Evolutionary conservation across 2,329 filamentous ascomycete species (phyloP).

Genomic region (Aureobasidium sp.): DNA sequence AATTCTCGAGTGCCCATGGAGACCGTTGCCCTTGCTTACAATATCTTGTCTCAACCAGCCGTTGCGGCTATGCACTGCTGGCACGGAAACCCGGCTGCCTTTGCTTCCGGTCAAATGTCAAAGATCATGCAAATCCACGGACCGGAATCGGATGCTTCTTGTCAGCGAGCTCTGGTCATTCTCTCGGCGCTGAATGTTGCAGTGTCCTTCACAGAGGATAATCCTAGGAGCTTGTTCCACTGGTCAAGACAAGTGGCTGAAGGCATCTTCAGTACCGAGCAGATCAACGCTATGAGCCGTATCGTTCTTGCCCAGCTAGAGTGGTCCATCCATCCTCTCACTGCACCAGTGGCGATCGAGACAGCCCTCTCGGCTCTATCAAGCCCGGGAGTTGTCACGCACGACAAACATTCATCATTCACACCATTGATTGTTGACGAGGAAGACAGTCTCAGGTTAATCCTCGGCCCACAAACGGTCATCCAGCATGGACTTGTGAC

Average conservation of each 20-base stretch:
- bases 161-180: constrained; percentile 22
- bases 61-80: constrained; percentile 14
- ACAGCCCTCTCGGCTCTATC: constrained; percentile 9
- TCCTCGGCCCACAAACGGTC: background rate
- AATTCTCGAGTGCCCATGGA: constrained; percentile 24
- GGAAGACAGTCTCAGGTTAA: constrained; percentile 10
- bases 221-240: constrained; percentile 20
- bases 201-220: constrained; percentile 24
- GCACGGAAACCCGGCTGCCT: constrained; percentile 4
- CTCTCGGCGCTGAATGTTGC: constrained; percentile 24
- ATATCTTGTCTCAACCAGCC: constrained; percentile 23
- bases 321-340: constrained; percentile 23
- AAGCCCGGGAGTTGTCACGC: background rate
- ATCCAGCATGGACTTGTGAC: constrained; percentile 13
- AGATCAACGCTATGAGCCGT: constrained; percentile 20
- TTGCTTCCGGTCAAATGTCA: background rate
- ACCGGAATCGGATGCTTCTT: constrained; percentile 13
- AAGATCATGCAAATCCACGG: constrained; percentile 16
- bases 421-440: background rate
- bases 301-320: constrained; percentile 22
- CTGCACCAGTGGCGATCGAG: constrained; percentile 17
- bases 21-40: constrained; percentile 26
- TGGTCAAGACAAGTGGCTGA: constrained; percentile 23
- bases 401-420: background rate
- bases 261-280: constrained; percentile 17